Conservation (phyloP, 805 yeast species). For the Blastobotrys mokoenaii region DNA sequence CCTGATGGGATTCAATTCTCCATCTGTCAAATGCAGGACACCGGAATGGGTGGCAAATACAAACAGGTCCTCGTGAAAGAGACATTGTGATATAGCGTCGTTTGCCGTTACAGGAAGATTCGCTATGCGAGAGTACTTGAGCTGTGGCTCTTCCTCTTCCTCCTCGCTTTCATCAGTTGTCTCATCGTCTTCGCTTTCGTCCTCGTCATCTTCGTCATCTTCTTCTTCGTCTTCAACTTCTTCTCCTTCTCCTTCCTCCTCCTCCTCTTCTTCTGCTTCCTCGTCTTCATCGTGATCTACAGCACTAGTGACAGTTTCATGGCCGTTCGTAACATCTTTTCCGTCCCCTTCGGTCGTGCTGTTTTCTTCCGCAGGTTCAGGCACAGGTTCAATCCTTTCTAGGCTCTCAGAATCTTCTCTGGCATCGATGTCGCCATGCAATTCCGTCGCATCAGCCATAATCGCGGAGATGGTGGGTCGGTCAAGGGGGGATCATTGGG, state of each 20-base stretch:
- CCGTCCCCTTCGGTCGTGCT: conserved; percentile 2
- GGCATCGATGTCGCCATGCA: neutral
- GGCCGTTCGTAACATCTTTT: too few relatives aligned
- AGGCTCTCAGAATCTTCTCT: conserved; percentile 2
- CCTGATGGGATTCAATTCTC: conserved; percentile 53
- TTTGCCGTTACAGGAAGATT: conserved; percentile 55
- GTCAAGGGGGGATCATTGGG: neutral
- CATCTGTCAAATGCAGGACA: conserved; percentile 54
- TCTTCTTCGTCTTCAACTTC: conserved; percentile 16
- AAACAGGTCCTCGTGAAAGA: conserved; percentile 49
- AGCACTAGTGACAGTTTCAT: conserved; percentile 15
- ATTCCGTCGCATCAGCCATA: neutral
- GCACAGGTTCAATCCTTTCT: neutral
- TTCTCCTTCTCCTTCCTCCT: conserved; percentile 7
- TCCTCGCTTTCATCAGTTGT: conserved; percentile 24
- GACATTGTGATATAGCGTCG: conserved; percentile 72
- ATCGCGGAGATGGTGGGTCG: too few relatives aligned
- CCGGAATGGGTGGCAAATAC: conserved; percentile 91
- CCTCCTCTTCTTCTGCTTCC: neutral
- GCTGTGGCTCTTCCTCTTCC: conserved; percentile 32
- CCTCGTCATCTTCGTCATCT: conserved; percentile 21
- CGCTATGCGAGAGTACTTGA: conserved; percentile 65
- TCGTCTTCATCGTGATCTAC: too few relatives aligned
- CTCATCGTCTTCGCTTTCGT: conserved; percentile 29
- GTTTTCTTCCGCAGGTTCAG: neutral